Evolutionary conservation across 2,329 filamentous ascomycete species (phyloP), one percentile per base, ranked within the genome.

Genomic region (Hypomyces perniciosus): DNA sequence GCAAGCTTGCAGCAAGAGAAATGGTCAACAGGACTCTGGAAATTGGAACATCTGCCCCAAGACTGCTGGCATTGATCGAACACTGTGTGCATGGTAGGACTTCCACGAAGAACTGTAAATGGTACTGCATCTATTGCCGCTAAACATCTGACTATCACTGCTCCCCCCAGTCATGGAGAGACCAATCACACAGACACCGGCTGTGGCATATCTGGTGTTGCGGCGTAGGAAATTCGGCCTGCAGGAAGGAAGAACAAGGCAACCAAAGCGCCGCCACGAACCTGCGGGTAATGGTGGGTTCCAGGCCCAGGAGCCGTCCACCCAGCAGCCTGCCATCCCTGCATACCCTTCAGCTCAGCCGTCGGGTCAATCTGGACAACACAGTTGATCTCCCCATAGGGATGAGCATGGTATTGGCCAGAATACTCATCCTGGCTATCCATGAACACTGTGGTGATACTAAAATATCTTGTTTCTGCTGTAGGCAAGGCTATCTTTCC

Each of bases 391-490:
- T 79, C 76, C 5, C 75, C 76, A 47, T 79, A 79, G 1, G 75
- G 76, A 57, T 79, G 76, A 4, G 65, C 62, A 55, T 79, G 75
- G 58, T 81, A 79, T 60, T 80, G 77, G 2, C 78, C 77, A 4
- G 64, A 63, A 57, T 74, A 79, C n/a, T 66, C 70, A 5, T 72
- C 69, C 31, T 72, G 51, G 30, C 69, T 73, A n/a, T 78, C 69
- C 71, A 81, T 79, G 59, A 78, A 81, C 13, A 81, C 78, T 1
- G 77, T 74, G 2, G 78, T 81, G 59, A 81, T 79, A 57, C 72
- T 76, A 61, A 80, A 76, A 61, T 68, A 80, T 26, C 71, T 68
- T 29, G 72, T 80, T 34, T 70, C 66, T 7, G 68, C 63, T 2
- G 62, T 68, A 1, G 78, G 79, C 5, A 72, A 55, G 38, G 68